Base-by-base conservation (phyloP, 31 red algal species). In the Odonthalia washingtoniensis region DNA sequence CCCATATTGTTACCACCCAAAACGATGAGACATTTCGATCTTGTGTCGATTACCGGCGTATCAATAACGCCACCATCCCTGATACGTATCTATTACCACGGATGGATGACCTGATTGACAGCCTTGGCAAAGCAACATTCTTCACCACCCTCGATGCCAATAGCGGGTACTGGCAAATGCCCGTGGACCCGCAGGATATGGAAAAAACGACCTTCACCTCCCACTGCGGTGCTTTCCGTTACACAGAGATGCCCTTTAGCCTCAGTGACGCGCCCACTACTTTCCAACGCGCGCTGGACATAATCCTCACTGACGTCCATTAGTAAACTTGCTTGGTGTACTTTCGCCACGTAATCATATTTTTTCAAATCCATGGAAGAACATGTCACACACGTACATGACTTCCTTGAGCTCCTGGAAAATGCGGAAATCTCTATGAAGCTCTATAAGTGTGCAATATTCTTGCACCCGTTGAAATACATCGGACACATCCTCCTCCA, bases 131-230 rank as follows among this genome's bases (percentile, higher is more conserved):
- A n/a, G n/a, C n/a, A n/a, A n/a, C n/a, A n/a, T n/a, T n/a, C n/a
- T n/a, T n/a, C n/a, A n/a, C n/a, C n/a, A n/a, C n/a, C n/a, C 84
- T 84, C 39, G 91, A 88, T 57, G 65, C 68, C 33, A 88, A 88
- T 63, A 53, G 68, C 30, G 77, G 69, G 3, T 84, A 88, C 45
- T 94, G 91, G 78, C 85, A 93, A 70, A 72, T 93, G 0, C 77
- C 76, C 27, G 39, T 88, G 2, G 63, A 41, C 3, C 41, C 39
- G n/a, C 24, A 75, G 38, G 84, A 77, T 39, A 41, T 17, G 0
- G 4, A 87, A 40, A 87, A 87, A 72, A 87, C 40, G n/a, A n/a
- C n/a, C n/a, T n/a, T n/a, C n/a, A n/a, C n/a, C n/a, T n/a, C n/a
- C n/a, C n/a, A n/a, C n/a, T n/a, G n/a, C n/a, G n/a, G n/a, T n/a